phyloP scores from a whole-genome alignment of 2,329 filamentous ascomycete species.

The Ascochyta clinopodiicola region DNA sequence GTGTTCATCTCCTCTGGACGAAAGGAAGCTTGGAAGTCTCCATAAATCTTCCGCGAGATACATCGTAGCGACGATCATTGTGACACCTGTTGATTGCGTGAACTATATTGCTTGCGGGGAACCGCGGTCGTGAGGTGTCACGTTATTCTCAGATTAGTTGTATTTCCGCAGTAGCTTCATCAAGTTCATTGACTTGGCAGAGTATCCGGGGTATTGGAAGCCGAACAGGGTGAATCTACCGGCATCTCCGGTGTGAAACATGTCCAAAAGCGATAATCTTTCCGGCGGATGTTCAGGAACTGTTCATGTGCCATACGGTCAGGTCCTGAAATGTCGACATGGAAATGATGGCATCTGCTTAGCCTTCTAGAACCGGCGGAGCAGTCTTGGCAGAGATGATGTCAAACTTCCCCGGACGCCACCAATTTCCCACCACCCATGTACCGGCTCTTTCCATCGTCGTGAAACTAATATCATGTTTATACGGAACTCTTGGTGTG shows the following conservation, averaged over 20 bases:
- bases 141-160: constrained; percentile 1
- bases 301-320: background rate
- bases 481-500: background rate
- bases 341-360: constrained; percentile 3
- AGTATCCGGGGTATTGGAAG: constrained; percentile 11
- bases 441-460: background rate
- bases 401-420: constrained; percentile 15
- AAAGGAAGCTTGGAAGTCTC: constrained; percentile 5
- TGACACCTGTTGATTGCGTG: constrained; percentile 1
- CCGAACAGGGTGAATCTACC: constrained; percentile 9
- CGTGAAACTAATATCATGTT: background rate
- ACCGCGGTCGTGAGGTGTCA: background rate
- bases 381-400: constrained; percentile 7
- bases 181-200: constrained; percentile 18
- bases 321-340: constrained; percentile 9
- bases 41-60: constrained; percentile 17
- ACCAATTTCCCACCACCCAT: constrained; percentile 14
- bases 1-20: constrained; percentile 5
- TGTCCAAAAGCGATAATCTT: background rate
- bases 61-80: constrained; percentile 7
- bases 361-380: constrained; percentile 5
- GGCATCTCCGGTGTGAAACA: background rate
- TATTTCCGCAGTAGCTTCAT: constrained; percentile 13
- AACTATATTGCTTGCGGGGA: constrained; percentile 15
- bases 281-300: background rate